phyloP scores from a whole-genome alignment of 805 yeast genomes.

The Tetrapisispora nanseiensis region DNA sequence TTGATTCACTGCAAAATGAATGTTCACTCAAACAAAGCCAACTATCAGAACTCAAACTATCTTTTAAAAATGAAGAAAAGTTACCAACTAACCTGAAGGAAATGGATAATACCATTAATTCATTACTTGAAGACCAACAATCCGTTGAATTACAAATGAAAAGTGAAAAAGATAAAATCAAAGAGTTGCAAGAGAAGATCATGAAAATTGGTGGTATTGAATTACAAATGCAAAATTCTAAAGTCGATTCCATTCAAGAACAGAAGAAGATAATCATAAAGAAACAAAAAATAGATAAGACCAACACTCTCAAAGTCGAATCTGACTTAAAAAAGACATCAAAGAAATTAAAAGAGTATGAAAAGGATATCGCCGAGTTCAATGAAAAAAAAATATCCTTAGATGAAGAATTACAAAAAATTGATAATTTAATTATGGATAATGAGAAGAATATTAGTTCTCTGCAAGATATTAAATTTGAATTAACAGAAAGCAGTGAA shows the following conservation, averaged over 20 bases:
- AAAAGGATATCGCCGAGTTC: slow-evolving; percentile 39
- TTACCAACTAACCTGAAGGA: slow-evolving; percentile 22
- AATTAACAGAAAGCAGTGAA: slow-evolving; percentile 31
- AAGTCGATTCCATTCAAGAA: slow-evolving; percentile 66
- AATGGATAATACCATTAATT: slow-evolving; percentile 16
- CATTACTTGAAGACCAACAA: slow-evolving; percentile 34
- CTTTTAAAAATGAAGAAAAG: slow-evolving; percentile 12
- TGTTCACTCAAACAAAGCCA: slow-evolving; percentile 37
- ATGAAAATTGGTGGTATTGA: slow-evolving; percentile 89
- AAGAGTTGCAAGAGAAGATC: slow-evolving; percentile 59
- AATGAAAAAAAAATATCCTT: slow-evolving; percentile 24
- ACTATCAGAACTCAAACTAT: slow-evolving; percentile 30
- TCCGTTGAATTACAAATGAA: slow-evolving; percentile 44
- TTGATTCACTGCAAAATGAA: slow-evolving; percentile 49
- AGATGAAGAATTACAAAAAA: slow-evolving; percentile 22
- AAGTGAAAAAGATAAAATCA: slow-evolving; percentile 43
- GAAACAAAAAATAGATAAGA: slow-evolving; percentile 46
- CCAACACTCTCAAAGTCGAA: slow-evolving; percentile 49
- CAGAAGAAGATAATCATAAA: slow-evolving; percentile 50
- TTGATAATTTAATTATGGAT: slow-evolving; percentile 30
- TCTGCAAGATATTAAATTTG: slow-evolving; percentile 35
- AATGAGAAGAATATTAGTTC: slow-evolving; percentile 26
- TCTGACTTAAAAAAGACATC: slow-evolving; percentile 51
- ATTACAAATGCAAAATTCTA: slow-evolving; percentile 67
- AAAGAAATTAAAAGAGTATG: slow-evolving; percentile 38